A percentile compares a stretch with the other conserved stretches of the same genome.
phyloP scores from a whole-genome alignment of 2,329 filamentous ascomycete genomes.

The Trichoderma semiorbis region DNA sequence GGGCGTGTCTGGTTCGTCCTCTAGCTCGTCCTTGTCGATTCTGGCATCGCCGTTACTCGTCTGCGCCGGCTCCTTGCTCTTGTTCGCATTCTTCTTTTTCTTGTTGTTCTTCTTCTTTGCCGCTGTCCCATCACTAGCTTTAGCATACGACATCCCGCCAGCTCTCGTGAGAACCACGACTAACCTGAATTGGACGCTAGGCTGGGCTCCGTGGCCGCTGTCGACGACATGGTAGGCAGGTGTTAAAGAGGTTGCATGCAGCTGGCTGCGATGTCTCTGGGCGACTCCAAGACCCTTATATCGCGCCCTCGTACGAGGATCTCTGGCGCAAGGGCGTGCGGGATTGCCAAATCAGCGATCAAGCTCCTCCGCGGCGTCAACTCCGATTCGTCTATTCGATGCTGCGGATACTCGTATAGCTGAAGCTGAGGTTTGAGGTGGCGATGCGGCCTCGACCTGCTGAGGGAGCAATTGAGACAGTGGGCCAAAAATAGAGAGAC shows the following conservation, averaged over 20 bases:
- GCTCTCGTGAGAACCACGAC: constrained; percentile 22
- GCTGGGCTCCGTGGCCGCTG: constrained; percentile 33
- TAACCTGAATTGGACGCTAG: constrained; percentile 37
- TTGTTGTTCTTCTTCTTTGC: constrained; percentile 57
- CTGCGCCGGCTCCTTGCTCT: constrained; percentile 41
- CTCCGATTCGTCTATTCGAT: constrained; percentile 17
- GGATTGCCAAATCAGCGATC: neutral
- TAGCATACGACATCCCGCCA: constrained; percentile 30
- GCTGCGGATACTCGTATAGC: constrained; percentile 8
- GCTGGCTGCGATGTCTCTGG: constrained; percentile 2
- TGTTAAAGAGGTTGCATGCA: constrained; percentile 25
- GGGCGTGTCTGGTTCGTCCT: constrained; percentile 44
- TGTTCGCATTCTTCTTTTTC: constrained; percentile 56
- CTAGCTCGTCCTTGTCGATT: constrained; percentile 38
- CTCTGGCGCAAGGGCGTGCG: neutral
- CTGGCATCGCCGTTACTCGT: constrained; percentile 33
- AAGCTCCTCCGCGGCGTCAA: constrained; percentile 2
- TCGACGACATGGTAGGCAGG: constrained; percentile 39
- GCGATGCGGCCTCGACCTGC: neutral
- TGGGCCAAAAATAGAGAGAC: neutral
- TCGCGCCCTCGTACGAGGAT: neutral
- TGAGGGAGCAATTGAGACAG: constrained; percentile 14
- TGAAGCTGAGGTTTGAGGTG: neutral
- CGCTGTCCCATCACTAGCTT: constrained; percentile 32
- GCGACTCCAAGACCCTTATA: neutral